Evolutionary conservation across 805 yeast species (phyloP).

Genomic region (Kregervanrija fluxuum): DNA sequence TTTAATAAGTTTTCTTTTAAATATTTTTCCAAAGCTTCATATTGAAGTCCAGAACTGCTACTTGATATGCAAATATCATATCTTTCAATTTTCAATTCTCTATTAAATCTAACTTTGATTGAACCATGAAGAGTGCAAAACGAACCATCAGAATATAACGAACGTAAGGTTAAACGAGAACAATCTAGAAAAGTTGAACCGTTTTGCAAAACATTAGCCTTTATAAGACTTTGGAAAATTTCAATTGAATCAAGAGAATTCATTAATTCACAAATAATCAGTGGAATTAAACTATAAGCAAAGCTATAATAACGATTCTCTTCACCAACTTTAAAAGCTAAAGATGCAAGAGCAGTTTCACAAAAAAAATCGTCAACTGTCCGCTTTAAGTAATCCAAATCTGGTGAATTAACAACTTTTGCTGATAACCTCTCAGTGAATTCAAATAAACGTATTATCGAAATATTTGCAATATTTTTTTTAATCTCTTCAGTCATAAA

Average conservation of each 20-base stretch:
- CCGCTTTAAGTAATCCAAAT: slow-evolving; percentile 43
- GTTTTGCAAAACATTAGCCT: slow-evolving; percentile 46
- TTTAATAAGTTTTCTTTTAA: slow-evolving; percentile 25
- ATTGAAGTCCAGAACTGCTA: slow-evolving; percentile 39
- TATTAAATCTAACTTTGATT: slow-evolving; percentile 53
- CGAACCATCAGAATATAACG: slow-evolving; percentile 64
- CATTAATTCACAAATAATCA: slow-evolving; percentile 47
- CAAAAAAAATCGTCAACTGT: slow-evolving; percentile 45
- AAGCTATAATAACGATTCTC: slow-evolving; percentile 58
- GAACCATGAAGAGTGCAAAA: slow-evolving; percentile 55
- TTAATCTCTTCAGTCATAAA: slow-evolving; percentile 18
- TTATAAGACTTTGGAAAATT: slow-evolving; percentile 38
- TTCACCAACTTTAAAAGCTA: slow-evolving; percentile 37
- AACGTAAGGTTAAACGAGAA: slow-evolving; percentile 39
- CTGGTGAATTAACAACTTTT: slow-evolving; percentile 32
- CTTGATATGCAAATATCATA: slow-evolving; percentile 48
- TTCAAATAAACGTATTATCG: slow-evolving; percentile 43
- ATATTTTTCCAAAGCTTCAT: slow-evolving; percentile 38
- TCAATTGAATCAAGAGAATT: slow-evolving; percentile 48
- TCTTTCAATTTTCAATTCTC: slow-evolving; percentile 63
- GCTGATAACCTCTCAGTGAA: slow-evolving; percentile 36
- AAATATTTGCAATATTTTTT: slow-evolving; percentile 37
- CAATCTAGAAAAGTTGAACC: slow-evolving; percentile 50
- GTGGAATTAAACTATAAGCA: slow-evolving; percentile 56
- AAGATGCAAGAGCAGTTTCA: slow-evolving; percentile 41